Percentiles rank a stretch among this genome's conserved stretches.
phyloP scores from a whole-genome alignment of 169 alveolate species.

The Plasmodium fragile region DNA sequence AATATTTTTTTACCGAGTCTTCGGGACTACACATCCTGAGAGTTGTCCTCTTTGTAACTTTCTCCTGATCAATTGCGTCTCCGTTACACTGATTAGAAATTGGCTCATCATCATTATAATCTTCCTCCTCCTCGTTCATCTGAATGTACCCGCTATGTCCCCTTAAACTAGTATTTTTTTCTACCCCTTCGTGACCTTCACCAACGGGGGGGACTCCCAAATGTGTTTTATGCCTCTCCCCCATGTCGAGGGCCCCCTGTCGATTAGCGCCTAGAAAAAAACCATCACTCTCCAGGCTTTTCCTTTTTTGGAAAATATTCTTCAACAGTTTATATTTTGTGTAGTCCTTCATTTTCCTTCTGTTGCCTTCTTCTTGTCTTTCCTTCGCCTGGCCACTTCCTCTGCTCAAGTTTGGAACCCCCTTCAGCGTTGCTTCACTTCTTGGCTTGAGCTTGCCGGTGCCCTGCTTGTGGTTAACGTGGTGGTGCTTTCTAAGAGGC shows the following conservation, averaged over 20 bases:
- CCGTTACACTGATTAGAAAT: background rate
- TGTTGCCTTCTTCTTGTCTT: background rate
- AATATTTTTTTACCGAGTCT: background rate
- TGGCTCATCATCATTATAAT: background rate
- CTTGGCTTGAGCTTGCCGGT: background rate
- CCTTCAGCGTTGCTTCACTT: background rate
- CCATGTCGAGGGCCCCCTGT: background rate
- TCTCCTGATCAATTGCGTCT: background rate
- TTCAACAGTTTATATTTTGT: conserved; percentile 42
- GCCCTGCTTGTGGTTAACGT: background rate
- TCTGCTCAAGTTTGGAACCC: background rate
- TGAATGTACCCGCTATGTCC: background rate
- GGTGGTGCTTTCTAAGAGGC: background rate
- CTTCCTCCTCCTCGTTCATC: background rate
- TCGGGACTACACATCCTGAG: background rate
- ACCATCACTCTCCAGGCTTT: background rate
- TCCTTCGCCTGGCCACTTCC: background rate
- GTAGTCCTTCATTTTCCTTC: conserved; percentile 14
- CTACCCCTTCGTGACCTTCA: background rate
- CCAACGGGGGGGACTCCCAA: background rate
- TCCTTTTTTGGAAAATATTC: conserved; percentile 32
- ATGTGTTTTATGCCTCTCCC: background rate
- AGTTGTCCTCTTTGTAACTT: background rate
- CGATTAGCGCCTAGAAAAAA: background rate
- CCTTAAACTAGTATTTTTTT: background rate